Conservation (phyloP, 306 rosid genomes). For the Cercis canadensis region DNA sequence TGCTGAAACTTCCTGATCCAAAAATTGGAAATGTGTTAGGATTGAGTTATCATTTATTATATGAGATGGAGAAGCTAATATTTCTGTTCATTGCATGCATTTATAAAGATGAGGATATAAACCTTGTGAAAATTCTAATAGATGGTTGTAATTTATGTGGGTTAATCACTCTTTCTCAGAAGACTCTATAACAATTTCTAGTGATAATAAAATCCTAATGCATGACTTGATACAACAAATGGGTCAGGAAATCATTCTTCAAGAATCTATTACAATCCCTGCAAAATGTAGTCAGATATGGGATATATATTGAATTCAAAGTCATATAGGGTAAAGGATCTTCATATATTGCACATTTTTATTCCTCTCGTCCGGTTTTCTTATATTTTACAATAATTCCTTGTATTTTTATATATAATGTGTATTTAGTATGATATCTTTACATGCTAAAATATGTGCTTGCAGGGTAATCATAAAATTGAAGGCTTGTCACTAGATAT, state of each 20-base stretch:
- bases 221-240: conserved; percentile 21
- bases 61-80: conserved; percentile 12
- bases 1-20: neutral
- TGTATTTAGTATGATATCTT: neutral
- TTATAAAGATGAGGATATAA: neutral
- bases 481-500: neutral
- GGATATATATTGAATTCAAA: neutral
- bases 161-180: too few relatives aligned
- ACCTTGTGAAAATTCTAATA: neutral
- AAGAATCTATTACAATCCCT: neutral
- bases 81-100: conserved; percentile 34
- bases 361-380: too few relatives aligned
- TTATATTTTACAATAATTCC: too few relatives aligned
- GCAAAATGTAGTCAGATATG: neutral
- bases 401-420: too few relatives aligned
- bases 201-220: neutral
- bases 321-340: neutral
- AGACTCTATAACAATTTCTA: too few relatives aligned
- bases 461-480: neutral
- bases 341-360: too few relatives aligned
- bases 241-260: neutral
- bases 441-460: too few relatives aligned
- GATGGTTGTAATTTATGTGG: too few relatives aligned
- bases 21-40: neutral
- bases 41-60: conserved; percentile 38